Conservation (phyloP, 2,329 filamentous ascomycete species). For the Aspergillus luchuensis region DNA sequence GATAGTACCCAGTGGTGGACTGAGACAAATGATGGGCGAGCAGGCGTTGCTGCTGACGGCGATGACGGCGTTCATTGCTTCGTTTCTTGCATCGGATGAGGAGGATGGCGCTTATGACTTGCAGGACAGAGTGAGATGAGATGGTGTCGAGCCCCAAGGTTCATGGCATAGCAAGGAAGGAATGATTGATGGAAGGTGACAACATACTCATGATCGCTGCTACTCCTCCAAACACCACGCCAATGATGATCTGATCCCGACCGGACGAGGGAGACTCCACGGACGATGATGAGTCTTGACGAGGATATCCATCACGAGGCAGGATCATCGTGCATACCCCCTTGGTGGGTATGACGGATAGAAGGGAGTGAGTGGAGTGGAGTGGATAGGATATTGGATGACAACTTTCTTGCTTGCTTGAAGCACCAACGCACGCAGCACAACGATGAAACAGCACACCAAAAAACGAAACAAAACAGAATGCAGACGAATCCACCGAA, state of each 20-base stretch:
- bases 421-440: neutral
- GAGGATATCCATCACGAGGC: neutral
- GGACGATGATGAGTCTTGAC: neutral
- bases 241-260: constrained; percentile 28
- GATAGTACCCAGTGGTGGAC: constrained; percentile 1
- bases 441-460: neutral
- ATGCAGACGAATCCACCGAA: neutral
- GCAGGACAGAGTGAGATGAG: neutral
- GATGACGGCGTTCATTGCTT: constrained; percentile 23
- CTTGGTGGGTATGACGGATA: neutral
- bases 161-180: neutral
- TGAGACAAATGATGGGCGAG: constrained; percentile 14
- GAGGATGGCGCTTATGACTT: constrained; percentile 29
- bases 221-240: constrained; percentile 32
- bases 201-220: constrained; percentile 29
- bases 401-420: neutral
- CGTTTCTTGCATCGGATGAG: constrained; percentile 29
- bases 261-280: neutral
- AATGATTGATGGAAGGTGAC: neutral
- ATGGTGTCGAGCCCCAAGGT: neutral
- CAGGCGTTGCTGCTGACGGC: constrained; percentile 22
- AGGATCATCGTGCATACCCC: neutral
- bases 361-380: neutral
- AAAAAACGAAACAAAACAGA: neutral
- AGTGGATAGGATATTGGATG: neutral